Evolutionary conservation across 192 early-diverging fungal species (phyloP).

Genomic region (Funneliformis geosporum): DNA sequence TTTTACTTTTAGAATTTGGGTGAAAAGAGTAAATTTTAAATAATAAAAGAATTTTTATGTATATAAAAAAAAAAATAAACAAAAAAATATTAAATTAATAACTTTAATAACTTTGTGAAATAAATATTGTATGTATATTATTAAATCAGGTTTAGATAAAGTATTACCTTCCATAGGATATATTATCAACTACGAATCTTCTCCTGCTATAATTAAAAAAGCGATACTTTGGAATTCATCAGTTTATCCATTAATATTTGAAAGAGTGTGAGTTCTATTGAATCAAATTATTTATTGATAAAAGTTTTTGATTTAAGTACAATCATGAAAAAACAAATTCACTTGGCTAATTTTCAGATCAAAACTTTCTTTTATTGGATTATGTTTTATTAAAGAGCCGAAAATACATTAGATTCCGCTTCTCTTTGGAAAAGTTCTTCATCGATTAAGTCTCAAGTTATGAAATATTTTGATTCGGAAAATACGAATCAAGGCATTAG

Average conservation of each 20-base stretch:
- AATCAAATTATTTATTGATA: background rate
- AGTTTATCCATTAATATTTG: conserved; percentile 24
- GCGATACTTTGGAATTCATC: conserved; percentile 16
- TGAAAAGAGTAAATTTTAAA: background rate
- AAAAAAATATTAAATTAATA: background rate
- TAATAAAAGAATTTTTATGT: background rate
- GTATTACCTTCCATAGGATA: conserved; percentile 17
- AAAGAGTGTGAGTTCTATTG: conserved; percentile 29
- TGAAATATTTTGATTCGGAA: conserved; percentile 22
- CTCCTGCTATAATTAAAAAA: conserved; percentile 19
- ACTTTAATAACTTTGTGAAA: background rate
- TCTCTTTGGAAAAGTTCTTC: conserved; percentile 36
- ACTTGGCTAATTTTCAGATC: background rate
- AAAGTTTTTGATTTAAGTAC: conserved; percentile 4
- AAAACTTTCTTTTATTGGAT: background rate
- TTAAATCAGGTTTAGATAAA: conserved; percentile 3
- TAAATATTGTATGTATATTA: background rate
- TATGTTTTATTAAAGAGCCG: conserved; percentile 29
- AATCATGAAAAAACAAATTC: background rate
- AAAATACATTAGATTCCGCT: conserved; percentile 39
- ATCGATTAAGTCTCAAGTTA: conserved; percentile 32
- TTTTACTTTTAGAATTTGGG: background rate
- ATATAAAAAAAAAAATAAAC: background rate
- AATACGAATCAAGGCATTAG: conserved; percentile 40
- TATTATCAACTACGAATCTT: conserved; percentile 8